These are phyloP conservation scores for Macrolepiota fuliginosa DNA, from an alignment of 768 basidiomycete species.

Conservation along the genomic window DNA sequence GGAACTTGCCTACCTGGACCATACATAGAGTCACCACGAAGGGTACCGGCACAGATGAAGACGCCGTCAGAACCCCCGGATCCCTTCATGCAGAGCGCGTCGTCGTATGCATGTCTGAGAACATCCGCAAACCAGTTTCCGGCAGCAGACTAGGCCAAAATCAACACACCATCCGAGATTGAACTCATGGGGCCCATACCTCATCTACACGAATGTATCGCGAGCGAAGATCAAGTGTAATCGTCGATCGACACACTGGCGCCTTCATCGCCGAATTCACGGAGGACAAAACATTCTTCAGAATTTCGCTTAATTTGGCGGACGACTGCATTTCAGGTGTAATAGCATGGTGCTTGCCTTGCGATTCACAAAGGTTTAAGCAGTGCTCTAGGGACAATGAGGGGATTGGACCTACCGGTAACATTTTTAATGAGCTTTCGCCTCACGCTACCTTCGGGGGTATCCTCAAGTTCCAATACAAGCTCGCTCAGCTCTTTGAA, in stretches of 20 bases:
- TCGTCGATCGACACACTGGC: slow-evolving; percentile 70
- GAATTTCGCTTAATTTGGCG: slow-evolving; percentile 49
- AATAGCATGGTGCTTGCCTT: slow-evolving; percentile 69
- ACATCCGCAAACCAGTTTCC: slow-evolving; percentile 89
- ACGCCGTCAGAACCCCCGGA: slow-evolving; percentile 75
- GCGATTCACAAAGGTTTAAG: background rate
- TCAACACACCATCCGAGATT: background rate
- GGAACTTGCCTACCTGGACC: slow-evolving; percentile 57
- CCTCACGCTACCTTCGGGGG: slow-evolving; percentile 62
- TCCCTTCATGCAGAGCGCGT: slow-evolving; percentile 54
- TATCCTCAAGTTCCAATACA: slow-evolving; percentile 55
- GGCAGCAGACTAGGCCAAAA: slow-evolving; percentile 50
- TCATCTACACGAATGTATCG: slow-evolving; percentile 72
- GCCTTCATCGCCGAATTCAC: slow-evolving; percentile 70
- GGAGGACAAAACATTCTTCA: slow-evolving; percentile 62
- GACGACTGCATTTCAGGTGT: slow-evolving; percentile 58
- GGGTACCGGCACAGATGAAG: slow-evolving; percentile 78
- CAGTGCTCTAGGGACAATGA: background rate
- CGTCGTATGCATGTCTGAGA: slow-evolving; percentile 79
- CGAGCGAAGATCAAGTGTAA: slow-evolving; percentile 71
- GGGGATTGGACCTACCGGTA: slow-evolving; percentile 40
- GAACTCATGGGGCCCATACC: slow-evolving; percentile 31
- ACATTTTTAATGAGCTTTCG: slow-evolving; percentile 60
- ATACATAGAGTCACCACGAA: slow-evolving; percentile 84
- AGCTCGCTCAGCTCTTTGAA: slow-evolving; percentile 86